Percentiles rank a stretch among this genome's conserved stretches.
Evolutionary conservation across 495 filamentous ascomycete species (phyloP).

Genomic region (Penicillium subrubescens): DNA sequence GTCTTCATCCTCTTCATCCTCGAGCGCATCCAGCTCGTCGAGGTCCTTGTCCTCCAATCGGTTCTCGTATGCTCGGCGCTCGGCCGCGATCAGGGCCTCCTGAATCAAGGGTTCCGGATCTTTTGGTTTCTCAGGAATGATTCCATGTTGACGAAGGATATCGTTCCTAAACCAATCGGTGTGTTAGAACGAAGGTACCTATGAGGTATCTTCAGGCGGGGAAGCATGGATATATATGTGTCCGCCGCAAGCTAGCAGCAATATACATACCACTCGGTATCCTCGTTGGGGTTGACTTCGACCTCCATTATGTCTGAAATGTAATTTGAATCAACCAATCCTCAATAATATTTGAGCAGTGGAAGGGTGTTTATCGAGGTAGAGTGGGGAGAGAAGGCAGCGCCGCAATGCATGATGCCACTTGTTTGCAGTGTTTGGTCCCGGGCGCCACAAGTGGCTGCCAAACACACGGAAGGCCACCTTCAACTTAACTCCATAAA

Average conservation of each 20-base stretch:
- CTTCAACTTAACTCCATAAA: slow-evolving; percentile 46
- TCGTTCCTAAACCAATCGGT: slow-evolving; percentile 73
- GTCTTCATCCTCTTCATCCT: slow-evolving; percentile 91
- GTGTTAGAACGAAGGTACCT: slow-evolving; percentile 7
- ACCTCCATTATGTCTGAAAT: slow-evolving; percentile 66
- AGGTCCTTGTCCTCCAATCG: slow-evolving; percentile 90
- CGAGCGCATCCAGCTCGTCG: slow-evolving; percentile 88
- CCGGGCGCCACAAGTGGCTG: slow-evolving; percentile 32
- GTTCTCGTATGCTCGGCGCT: slow-evolving; percentile 81
- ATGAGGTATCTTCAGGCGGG: slow-evolving; percentile 18
- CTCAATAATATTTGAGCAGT: not conserved
- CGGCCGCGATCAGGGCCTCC: slow-evolving; percentile 86
- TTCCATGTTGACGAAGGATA: slow-evolving; percentile 91
- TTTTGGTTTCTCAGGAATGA: slow-evolving; percentile 95
- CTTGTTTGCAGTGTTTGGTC: slow-evolving; percentile 51
- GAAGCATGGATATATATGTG: slow-evolving; percentile 10
- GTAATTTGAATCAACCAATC: not conserved
- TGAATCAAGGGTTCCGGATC: slow-evolving; percentile 93
- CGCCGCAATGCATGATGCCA: slow-evolving; percentile 33
- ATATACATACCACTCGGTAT: slow-evolving; percentile 85
- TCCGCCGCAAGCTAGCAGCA: not conserved
- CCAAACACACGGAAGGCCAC: slow-evolving; percentile 53
- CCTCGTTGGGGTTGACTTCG: slow-evolving; percentile 91
- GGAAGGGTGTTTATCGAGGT: slow-evolving; percentile 9
- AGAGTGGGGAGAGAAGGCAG: slow-evolving; percentile 6